Base-by-base conservation (phyloP, 257 asterid genomes). In the Linaria vulgaris region DNA sequence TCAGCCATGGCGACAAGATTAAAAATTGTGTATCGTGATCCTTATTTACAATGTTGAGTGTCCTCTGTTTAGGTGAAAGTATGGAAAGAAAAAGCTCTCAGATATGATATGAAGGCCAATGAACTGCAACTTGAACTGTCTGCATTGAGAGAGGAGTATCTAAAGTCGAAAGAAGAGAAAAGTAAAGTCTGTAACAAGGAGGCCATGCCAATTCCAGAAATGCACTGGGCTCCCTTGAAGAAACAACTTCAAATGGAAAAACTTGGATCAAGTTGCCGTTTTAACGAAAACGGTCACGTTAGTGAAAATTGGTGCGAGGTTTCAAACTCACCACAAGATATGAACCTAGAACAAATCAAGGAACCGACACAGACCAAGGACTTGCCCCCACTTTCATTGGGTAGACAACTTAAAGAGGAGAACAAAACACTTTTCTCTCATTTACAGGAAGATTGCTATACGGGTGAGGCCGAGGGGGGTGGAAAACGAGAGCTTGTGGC, bases 381-480 rank as follows among this genome's bases (percentile, higher is more conserved):
- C 30, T 62, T 61, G 41, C 69, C 59, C 3, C 85, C 84, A 12
- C 70, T 87, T 56, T 83, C 92, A 9, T 46, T 85, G 5, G 88
- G 84, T 37, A 90, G 78, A 61, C 96, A 82, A 48, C 80, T 90
- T 0, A 88, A 85, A 3, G 83, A 77, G 75, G 97, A 85, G 82
- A 87, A 85, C 68, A 70, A 78, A 43, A 71, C 75, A 69, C 72
- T 76, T 24, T 48, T 65, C 37, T 74, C 68, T 11, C 82, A 65
- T 20, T 27, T 67, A 2, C 79, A 69, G 73, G 19, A 10, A 1
- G 73, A 54, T 44, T 64, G 30, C 22, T 9, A 19, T 11, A 57
- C 30, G 6, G 38, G 23, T 37, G 63, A 57, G 6, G 38, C 15
- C 20, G 63, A 57, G 17, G 24, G n/a, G 13, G 34, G 59, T 25